Conservation (phyloP, 306 rosid species). For the Vachellia pachyceras region DNA sequence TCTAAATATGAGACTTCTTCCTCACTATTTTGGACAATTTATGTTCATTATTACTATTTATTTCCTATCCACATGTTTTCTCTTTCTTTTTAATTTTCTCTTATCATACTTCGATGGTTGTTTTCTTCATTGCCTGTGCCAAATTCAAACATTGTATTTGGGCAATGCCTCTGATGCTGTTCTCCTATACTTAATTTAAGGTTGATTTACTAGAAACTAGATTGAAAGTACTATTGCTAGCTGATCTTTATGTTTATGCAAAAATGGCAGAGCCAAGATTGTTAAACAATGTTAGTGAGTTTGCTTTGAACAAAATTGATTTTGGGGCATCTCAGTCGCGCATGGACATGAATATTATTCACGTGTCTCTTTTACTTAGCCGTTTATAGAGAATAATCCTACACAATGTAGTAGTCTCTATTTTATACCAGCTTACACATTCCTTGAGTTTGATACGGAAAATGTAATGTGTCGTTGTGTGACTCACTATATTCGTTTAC, state of each 20-base stretch:
- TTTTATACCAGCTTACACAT: too few species aligned
- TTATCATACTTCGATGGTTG: neutral
- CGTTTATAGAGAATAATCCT: too few species aligned
- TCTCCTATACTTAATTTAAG: neutral
- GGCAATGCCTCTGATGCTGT: neutral
- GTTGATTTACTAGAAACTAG: neutral
- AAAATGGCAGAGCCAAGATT: neutral
- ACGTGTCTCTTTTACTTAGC: too few species aligned
- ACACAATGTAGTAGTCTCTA: too few species aligned
- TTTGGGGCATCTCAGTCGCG: neutral
- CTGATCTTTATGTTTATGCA: neutral
- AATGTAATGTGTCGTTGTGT: too few species aligned
- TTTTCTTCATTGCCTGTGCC: neutral
- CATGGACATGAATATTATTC: too few species aligned
- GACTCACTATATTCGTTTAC: too few species aligned
- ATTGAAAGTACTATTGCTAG: neutral
- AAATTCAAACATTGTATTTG: neutral
- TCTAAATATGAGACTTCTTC: conserved; percentile 7
- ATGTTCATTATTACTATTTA: neutral
- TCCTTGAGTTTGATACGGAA: too few species aligned
- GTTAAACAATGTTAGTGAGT: neutral
- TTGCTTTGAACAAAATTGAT: neutral
- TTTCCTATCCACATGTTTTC: conserved; percentile 3
- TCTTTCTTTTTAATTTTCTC: neutral
- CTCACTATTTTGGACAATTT: conserved; percentile 24